Conservation (phyloP, 495 filamentous ascomycete species). For the Aspergillus taichungensis region DNA sequence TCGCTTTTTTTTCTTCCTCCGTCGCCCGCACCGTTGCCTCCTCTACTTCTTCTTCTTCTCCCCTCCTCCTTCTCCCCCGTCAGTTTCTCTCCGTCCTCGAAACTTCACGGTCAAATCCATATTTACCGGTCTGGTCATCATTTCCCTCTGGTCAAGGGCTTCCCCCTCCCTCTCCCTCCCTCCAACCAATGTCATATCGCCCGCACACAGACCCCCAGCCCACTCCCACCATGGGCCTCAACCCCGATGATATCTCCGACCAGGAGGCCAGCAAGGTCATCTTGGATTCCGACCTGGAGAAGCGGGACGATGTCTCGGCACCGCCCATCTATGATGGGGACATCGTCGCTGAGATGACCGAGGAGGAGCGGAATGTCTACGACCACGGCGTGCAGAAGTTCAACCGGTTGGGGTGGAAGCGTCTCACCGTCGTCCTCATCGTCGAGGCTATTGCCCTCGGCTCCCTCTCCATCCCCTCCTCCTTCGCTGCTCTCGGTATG, state of each 20-base stretch:
- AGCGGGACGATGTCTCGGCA: constrained; percentile 3
- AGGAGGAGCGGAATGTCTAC: constrained; percentile 16
- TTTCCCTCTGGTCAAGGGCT: no score
- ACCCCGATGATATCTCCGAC: constrained; percentile 8
- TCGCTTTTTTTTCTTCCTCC: background rate
- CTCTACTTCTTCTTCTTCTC: background rate
- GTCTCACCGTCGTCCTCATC: constrained; percentile 40
- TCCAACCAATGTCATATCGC: background rate
- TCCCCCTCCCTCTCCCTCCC: background rate
- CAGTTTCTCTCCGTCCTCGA: background rate
- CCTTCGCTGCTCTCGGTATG: constrained; percentile 56
- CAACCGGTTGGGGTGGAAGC: constrained; percentile 29
- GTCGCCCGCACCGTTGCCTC: background rate
- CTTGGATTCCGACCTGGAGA: constrained; percentile 6
- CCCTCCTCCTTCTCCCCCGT: no score
- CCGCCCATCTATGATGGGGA: constrained; percentile 19
- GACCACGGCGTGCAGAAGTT: constrained; percentile 21
- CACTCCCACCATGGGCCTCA: constrained; percentile 3
- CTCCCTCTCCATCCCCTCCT: constrained; percentile 46
- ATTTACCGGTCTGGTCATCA: background rate
- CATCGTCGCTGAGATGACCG: constrained; percentile 19
- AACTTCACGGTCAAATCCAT: background rate
- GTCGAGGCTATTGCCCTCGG: constrained; percentile 58
- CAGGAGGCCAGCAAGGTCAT: constrained; percentile 7
- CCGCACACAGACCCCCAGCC: background rate